Percentiles rank a stretch among this genome's conserved stretches.
These are phyloP conservation scores for Acidomyces sp. DNA, from an alignment of 495 filamentous ascomycete species.

Conservation along the genomic window DNA sequence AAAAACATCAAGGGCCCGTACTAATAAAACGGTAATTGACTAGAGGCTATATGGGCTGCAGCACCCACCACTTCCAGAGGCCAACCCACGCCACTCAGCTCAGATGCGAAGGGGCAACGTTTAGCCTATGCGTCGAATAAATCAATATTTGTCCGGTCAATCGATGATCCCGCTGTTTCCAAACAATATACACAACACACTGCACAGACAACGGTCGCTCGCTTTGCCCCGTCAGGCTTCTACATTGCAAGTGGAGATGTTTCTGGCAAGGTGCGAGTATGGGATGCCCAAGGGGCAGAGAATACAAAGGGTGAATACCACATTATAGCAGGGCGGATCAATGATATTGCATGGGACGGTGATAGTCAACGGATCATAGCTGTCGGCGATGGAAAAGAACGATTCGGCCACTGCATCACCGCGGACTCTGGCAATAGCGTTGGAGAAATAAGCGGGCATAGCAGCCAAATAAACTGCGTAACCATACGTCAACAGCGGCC, in stretches of 20 bases:
- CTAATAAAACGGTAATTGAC: no score
- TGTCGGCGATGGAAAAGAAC: slow-evolving; percentile 86
- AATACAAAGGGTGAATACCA: slow-evolving; percentile 75
- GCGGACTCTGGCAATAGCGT: slow-evolving; percentile 93
- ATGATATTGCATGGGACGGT: slow-evolving; percentile 94
- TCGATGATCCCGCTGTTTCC: slow-evolving; percentile 70
- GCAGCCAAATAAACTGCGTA: slow-evolving; percentile 77
- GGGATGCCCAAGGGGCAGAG: slow-evolving; percentile 60
- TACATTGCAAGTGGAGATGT: slow-evolving; percentile 91
- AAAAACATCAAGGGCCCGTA: not conserved
- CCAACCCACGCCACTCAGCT: slow-evolving; percentile 77
- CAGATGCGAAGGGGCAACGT: slow-evolving; percentile 80
- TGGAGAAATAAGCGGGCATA: slow-evolving; percentile 84
- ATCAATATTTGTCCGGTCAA: slow-evolving; percentile 84
- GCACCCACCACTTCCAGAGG: slow-evolving; percentile 73
- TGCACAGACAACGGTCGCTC: slow-evolving; percentile 73
- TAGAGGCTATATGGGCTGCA: slow-evolving; percentile 62
- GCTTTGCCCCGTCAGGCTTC: slow-evolving; percentile 88
- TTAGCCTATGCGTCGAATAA: slow-evolving; percentile 92
- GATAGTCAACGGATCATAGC: slow-evolving; percentile 93
- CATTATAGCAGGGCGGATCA: slow-evolving; percentile 89
- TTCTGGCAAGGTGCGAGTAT: slow-evolving; percentile 71
- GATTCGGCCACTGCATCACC: slow-evolving; percentile 86
- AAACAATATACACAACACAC: slow-evolving; percentile 90
- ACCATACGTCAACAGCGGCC: slow-evolving; percentile 82